Base-by-base conservation (phyloP, 805 yeast genomes). In the Suhomyces sp. region DNA sequence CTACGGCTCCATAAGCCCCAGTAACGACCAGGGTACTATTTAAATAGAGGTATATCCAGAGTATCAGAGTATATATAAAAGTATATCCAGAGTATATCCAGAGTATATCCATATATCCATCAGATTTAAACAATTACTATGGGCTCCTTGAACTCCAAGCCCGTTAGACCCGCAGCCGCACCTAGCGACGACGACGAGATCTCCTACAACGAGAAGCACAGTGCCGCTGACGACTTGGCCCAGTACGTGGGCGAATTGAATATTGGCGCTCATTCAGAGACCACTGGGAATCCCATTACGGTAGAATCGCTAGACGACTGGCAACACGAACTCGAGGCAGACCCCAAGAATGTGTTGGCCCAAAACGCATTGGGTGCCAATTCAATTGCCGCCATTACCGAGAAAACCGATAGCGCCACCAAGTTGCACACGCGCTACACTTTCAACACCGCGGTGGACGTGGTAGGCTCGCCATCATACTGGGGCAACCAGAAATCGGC, bases 401-500 rank as follows among this genome's bases (percentile, higher is more conserved):
- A 73, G 4, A 70, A 71, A 50, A 66, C 77, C 15, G 56, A 53
- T 47, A 47, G 53, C 51, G 50, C 46, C 19, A 47, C 62, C 44
- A 52, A 41, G n/a, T 54, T 64, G 44, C 63, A 63, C 44, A 65
- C 67, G 51, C 67, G 65, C 38, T 73, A 61, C 57, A 66, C 72
- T 47, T 75, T 74, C 61, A 75, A 75, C 51, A 59, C 61, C 38
- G 68, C 69, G 54, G 71, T 74, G 5, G 69, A 68, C 27, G 61
- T 65, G 13, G 63, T 73, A 48, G 78, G 78, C 3, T 65, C 73
- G 12, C 74, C 76, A 4, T 53, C 67, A 3, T 69, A 52, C 53
- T 64, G 63, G 52, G 68, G 74, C 61, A 85, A 86, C 70, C 97
- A 90, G 73, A 80, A 81, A 61, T 68, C 82, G 9, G 82, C 90